Evolutionary conservation across 257 asterid genomes (phyloP).

Genomic region (Nicotiana benthamiana): DNA sequence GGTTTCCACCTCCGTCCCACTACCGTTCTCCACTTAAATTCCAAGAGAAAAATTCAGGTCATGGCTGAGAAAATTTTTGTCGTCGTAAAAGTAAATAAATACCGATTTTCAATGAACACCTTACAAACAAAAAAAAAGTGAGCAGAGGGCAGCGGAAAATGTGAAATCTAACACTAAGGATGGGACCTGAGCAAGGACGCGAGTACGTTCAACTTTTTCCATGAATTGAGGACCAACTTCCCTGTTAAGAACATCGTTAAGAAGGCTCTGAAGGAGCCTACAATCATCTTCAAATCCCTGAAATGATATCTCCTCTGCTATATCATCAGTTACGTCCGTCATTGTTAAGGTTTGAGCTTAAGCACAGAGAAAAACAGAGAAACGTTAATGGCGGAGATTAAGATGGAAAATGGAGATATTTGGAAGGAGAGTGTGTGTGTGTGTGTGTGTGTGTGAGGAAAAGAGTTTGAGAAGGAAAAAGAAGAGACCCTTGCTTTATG

Average conservation of each 20-base stretch:
- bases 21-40: too few species aligned
- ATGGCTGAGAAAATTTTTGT: neutral
- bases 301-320: slow-evolving; percentile 88
- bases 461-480: neutral
- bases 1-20: too few species aligned
- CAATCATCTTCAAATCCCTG: slow-evolving; percentile 93
- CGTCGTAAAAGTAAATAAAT: neutral
- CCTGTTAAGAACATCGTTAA: slow-evolving; percentile 75
- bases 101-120: neutral
- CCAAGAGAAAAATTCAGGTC: slow-evolving; percentile 3
- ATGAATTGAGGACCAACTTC: slow-evolving; percentile 72
- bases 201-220: slow-evolving; percentile 72
- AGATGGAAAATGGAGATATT: neutral
- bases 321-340: slow-evolving; percentile 91
- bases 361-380: neutral
- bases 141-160: neutral
- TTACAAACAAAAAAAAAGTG: neutral
- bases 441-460: neutral
- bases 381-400: neutral
- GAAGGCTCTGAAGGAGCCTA: slow-evolving; percentile 67
- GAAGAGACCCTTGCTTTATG: slow-evolving; percentile 14
- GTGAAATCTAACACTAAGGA: neutral
- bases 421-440: neutral
- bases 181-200: slow-evolving; percentile 78
- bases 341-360: slow-evolving; percentile 18